Conservation (phyloP, 345 rosid species). For the Populus deltoides region DNA sequence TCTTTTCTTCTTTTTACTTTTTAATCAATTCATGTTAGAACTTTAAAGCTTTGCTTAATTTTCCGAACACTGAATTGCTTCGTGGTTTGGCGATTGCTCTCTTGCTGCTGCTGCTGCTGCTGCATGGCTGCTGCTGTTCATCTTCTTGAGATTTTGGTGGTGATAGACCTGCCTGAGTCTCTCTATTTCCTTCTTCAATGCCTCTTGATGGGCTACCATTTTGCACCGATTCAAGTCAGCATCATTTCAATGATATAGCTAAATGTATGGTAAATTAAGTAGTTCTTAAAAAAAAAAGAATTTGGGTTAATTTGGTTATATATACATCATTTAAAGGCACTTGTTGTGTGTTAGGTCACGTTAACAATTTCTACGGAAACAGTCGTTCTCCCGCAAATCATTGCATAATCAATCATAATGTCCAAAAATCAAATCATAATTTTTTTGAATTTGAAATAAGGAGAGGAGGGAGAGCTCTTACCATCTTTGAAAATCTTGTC, state of each 20-base stretch:
- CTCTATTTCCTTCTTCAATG: constrained; percentile 86
- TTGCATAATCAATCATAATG: no score
- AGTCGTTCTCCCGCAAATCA: neutral
- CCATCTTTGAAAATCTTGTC: constrained; percentile 94
- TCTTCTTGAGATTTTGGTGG: constrained; percentile 51
- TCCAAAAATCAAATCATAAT: neutral
- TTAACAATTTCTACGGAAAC: neutral
- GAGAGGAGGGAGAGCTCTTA: constrained; percentile 13
- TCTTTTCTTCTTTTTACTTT: neutral
- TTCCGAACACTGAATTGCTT: neutral
- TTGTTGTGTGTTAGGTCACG: neutral
- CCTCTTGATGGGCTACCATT: constrained; percentile 72
- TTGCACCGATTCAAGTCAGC: neutral
- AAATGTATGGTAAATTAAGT: neutral
- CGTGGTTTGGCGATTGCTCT: neutral
- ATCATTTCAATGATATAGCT: neutral
- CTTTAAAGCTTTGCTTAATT: neutral
- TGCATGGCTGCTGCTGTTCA: constrained; percentile 18
- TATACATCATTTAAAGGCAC: neutral
- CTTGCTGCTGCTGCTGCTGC: neutral
- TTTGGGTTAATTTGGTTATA: neutral
- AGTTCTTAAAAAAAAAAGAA: neutral
- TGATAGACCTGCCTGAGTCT: constrained; percentile 70
- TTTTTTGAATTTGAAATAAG: neutral
- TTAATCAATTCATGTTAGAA: neutral